Percentiles rank a stretch among this genome's conserved stretches.
These are phyloP conservation scores for Beauveria medogensis DNA, from an alignment of 2,329 filamentous ascomycete species.

Conservation along the genomic window DNA sequence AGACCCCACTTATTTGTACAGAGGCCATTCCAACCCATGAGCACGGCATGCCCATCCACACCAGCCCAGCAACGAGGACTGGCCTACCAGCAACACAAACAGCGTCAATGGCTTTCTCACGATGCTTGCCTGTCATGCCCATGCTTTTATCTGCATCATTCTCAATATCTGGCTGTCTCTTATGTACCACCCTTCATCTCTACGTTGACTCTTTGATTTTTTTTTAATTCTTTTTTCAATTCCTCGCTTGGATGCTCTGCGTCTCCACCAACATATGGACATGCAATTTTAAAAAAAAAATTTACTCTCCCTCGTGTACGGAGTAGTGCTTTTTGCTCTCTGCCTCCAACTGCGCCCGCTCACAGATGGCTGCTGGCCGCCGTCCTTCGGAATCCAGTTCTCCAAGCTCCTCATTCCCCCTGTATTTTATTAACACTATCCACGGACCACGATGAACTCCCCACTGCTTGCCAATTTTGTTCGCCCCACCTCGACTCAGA, in stretches of 20 bases:
- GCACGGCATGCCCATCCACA: not conserved
- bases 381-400: not conserved
- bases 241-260: not conserved
- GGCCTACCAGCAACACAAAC: not conserved
- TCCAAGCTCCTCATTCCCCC: not conserved
- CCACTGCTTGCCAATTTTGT: not conserved
- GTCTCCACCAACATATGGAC: not conserved
- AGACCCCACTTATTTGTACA: too few relatives aligned
- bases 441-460: not conserved
- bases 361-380: not conserved
- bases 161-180: not conserved
- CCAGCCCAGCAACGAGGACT: not conserved
- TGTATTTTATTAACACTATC: not conserved
- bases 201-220: not conserved
- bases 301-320: not conserved
- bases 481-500: not conserved
- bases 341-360: not conserved
- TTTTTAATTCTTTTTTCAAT: not conserved
- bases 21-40: not conserved
- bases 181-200: not conserved
- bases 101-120: not conserved
- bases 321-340: not conserved
- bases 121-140: not conserved
- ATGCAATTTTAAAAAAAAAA: constrained; percentile 8
- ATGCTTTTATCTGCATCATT: too few relatives aligned